phyloP scores from a whole-genome alignment of 192 early-diverging fungal genomes.

The Coemansia aciculifera region DNA sequence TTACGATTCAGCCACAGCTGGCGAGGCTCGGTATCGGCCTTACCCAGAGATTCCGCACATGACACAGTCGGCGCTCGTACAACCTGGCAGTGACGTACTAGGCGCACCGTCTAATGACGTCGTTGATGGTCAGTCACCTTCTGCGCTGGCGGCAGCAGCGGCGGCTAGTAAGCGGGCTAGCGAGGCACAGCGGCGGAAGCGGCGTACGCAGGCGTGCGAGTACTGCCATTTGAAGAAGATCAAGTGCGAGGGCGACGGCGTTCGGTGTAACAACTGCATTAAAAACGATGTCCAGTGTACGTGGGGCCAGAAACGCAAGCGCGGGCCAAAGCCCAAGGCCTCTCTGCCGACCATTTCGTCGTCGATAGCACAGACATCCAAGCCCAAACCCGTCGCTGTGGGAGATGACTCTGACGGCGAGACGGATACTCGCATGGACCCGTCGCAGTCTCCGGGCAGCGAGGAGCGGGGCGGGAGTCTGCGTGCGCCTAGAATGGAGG shows the following conservation, averaged over 20 bases:
- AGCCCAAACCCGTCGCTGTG: not conserved
- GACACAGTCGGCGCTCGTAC: constrained; percentile 6
- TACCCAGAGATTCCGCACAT: constrained; percentile 40
- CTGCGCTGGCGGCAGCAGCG: not conserved
- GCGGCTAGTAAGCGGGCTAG: not conserved
- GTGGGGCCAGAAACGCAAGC: constrained; percentile 54
- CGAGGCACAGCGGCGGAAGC: constrained; percentile 31
- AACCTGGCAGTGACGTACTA: constrained; percentile 2
- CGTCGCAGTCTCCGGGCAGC: constrained; percentile 7
- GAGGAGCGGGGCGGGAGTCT: constrained; percentile 22
- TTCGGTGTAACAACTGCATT: constrained; percentile 47
- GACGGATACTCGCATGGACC: not conserved
- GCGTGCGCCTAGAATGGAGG: constrained; percentile 34
- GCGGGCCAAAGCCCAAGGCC: constrained; percentile 51
- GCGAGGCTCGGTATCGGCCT: constrained; percentile 42
- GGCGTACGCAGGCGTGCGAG: constrained; percentile 54
- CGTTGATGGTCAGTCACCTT: not conserved
- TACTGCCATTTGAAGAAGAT: constrained; percentile 55
- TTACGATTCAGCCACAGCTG: constrained; percentile 2
- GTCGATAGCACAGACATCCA: not conserved
- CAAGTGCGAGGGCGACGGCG: constrained; percentile 52
- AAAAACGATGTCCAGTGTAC: constrained; percentile 51
- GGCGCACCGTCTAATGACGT: not conserved
- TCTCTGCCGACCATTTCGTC: not conserved
- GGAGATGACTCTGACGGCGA: not conserved